Evolutionary conservation across 257 asterid species (phyloP), one percentile per base, ranked within the genome.

Genomic region (Marsdenia floribunda): DNA sequence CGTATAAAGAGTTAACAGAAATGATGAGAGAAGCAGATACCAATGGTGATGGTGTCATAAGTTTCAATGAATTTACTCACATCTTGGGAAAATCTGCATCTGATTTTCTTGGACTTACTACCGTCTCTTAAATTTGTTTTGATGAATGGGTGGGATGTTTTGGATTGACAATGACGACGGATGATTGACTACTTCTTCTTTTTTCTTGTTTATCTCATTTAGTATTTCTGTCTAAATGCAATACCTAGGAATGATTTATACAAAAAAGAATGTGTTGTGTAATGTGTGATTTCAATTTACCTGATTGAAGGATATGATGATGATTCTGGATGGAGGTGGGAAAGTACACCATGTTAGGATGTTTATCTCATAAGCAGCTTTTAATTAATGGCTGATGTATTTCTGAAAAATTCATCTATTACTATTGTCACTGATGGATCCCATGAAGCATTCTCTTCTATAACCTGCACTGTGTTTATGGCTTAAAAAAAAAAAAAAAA

Each of bases 41-140:
- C 0, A 85, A 88, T 12, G 93, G 93, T 0, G 93, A 88, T 64
- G 93, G 93, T 2, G 90, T 87, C 46, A 85, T 88, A 21, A 88
- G 90, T 60, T 88, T 88, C 58, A 76, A 75, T 18, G 93, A 88
- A 71, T 88, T 88, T 76, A 87, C 91, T 4, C 76, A 60, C 66
- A 66, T 88, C 11, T 70, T 88, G 76, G 92, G 85, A 2, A 80
- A 80, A 74, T 87, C 92, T 18, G 90, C 90, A 0, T 68, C 79
- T 4, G 87, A 80, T 58, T 85, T 82, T 69, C 87, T 87, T n/a
- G 88, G 90, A 49, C 74, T 87, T 26, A 70, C 77, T 26, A 70
- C 77, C 0, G 80, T 83, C 9, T 57, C 82, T 11, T 80, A 76
- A 79, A 24, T 0, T 15, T 52, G n/a, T 52, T 52, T 40, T 29